Evolutionary conservation across 2,329 filamentous ascomycete species (phyloP).

Genomic region (Calonectria pseudoreteaudii): DNA sequence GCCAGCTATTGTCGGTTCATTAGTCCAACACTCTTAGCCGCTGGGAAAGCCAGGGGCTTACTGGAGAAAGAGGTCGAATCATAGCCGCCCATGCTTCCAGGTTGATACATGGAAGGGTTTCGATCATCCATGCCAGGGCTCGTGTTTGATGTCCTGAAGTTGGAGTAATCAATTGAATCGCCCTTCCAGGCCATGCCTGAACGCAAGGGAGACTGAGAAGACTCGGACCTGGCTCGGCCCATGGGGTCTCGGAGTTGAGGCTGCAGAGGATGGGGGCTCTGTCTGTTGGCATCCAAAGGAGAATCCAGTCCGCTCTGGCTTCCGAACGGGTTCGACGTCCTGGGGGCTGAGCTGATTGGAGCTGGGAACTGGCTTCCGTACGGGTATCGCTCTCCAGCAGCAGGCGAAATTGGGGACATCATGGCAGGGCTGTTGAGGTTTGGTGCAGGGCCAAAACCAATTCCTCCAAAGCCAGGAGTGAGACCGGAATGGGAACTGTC

Average conservation of each 20-base stretch:
- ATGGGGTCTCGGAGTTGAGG: constrained; percentile 70
- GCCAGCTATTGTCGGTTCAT: constrained; percentile 51
- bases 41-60: constrained; percentile 47
- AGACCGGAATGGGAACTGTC: constrained; percentile 75
- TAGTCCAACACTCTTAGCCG: neutral
- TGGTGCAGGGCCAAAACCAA: constrained; percentile 70
- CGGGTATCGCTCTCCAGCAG: constrained; percentile 65
- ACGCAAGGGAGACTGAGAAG: constrained; percentile 68
- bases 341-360: constrained; percentile 59
- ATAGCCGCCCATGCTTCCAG: constrained; percentile 62
- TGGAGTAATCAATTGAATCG: constrained; percentile 68
- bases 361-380: constrained; percentile 62
- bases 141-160: constrained; percentile 59
- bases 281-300: constrained; percentile 58
- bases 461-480: constrained; percentile 74
- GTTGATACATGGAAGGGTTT: constrained; percentile 63
- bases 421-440: constrained; percentile 65
- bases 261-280: constrained; percentile 64
- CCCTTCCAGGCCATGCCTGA: constrained; percentile 74
- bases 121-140: constrained; percentile 61
- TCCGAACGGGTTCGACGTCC: constrained; percentile 65
- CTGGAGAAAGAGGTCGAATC: constrained; percentile 65
- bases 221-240: constrained; percentile 67
- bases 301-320: constrained; percentile 61
- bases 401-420: constrained; percentile 68